phyloP scores from a whole-genome alignment of 352 stramenopile species.

The Phytophthora chlamydospora region DNA sequence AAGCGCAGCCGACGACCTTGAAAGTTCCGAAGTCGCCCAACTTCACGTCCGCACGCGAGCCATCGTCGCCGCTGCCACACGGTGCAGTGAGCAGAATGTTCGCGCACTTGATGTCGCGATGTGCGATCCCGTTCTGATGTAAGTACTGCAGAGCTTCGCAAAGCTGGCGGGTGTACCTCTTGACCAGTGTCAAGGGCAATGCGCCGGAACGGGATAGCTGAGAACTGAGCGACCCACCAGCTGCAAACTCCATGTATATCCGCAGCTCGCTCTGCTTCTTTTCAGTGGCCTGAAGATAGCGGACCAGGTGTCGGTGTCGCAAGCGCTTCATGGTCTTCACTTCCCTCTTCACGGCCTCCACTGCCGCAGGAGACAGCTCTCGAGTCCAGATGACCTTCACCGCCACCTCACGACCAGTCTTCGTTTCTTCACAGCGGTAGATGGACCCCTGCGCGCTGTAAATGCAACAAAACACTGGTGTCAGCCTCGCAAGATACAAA shows the following conservation, averaged over 20 bases:
- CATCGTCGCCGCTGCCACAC: neutral
- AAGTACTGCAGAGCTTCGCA: constrained; percentile 86
- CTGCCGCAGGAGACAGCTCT: constrained; percentile 53
- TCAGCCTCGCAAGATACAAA: constrained; percentile 5
- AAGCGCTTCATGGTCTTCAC: constrained; percentile 74
- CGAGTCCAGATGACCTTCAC: constrained; percentile 74
- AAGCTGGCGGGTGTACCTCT: constrained; percentile 85
- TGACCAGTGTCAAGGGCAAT: constrained; percentile 45
- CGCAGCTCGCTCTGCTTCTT: constrained; percentile 61
- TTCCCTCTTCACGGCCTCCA: constrained; percentile 68
- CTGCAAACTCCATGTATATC: constrained; percentile 91
- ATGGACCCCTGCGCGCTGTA: constrained; percentile 69
- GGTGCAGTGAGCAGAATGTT: constrained; percentile 71
- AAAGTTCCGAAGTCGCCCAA: constrained; percentile 82
- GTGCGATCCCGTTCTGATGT: constrained; percentile 87
- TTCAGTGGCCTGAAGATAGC: constrained; percentile 67
- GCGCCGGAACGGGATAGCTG: constrained; percentile 58
- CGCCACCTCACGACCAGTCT: constrained; percentile 57
- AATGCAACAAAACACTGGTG: neutral
- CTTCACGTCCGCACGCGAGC: constrained; percentile 51
- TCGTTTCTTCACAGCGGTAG: constrained; percentile 70
- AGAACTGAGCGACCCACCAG: constrained; percentile 75
- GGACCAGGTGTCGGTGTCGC: constrained; percentile 63
- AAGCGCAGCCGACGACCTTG: constrained; percentile 72
- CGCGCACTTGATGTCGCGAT: constrained; percentile 89